Evolutionary conservation across 345 rosid species (phyloP).

Genomic region (Pseudoturritis turrita): DNA sequence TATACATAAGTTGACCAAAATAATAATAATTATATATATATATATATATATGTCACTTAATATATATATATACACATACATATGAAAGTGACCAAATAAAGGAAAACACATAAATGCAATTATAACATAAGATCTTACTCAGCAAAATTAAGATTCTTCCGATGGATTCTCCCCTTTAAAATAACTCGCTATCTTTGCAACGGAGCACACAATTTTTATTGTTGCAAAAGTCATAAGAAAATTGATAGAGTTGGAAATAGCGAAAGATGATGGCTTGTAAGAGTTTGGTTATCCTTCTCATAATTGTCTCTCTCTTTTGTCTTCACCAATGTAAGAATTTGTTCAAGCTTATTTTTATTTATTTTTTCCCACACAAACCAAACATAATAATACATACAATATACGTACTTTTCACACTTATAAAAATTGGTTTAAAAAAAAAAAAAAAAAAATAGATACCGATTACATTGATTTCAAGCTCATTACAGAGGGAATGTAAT

Average conservation of each 20-base stretch:
- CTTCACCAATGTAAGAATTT: neutral
- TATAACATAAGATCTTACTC: too few relatives aligned
- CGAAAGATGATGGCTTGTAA: neutral
- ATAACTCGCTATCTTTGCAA: neutral
- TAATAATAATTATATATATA: too few relatives aligned
- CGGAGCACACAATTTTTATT: neutral
- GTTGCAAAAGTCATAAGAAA: neutral
- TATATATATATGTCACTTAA: too few relatives aligned
- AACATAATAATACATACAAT: neutral
- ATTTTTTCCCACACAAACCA: neutral
- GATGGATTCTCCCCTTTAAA: neutral
- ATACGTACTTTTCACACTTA: neutral
- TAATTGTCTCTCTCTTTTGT: neutral
- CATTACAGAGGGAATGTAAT: too few relatives aligned
- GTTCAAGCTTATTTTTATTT: neutral
- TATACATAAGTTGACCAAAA: too few relatives aligned
- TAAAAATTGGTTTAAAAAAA: neutral
- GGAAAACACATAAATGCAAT: too few relatives aligned
- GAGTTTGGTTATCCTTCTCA: neutral
- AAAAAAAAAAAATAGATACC: too few relatives aligned
- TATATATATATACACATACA: too few relatives aligned
- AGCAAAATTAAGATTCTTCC: neutral
- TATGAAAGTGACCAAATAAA: too few relatives aligned
- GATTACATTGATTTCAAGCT: too few relatives aligned
- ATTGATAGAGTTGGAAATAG: neutral